Conservation (phyloP, 352 stramenopile species). For the Peronosclerospora sorghi region DNA sequence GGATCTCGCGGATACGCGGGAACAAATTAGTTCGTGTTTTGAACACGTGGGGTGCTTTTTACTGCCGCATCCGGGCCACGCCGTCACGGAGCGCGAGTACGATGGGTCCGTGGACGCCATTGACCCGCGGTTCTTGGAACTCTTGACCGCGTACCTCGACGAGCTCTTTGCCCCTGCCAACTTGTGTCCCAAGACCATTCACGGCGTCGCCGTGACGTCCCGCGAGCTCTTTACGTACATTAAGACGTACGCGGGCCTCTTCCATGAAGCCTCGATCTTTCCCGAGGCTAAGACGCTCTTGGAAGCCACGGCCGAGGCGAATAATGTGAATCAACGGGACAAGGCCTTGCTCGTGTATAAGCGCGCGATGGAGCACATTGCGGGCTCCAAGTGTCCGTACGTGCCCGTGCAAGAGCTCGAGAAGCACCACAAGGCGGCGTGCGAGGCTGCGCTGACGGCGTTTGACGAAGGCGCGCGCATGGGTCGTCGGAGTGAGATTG, state of each 20-base stretch:
- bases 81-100: conserved; percentile 96
- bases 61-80: conserved; percentile 93
- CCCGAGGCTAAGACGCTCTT: conserved; percentile 96
- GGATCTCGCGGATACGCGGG: conserved; percentile 88
- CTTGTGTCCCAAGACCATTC: conserved; percentile 91
- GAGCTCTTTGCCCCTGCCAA: conserved; percentile 87
- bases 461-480: conserved; percentile 95
- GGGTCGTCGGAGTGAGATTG: conserved; percentile 86
- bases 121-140: conserved; percentile 87
- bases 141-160: conserved; percentile 92
- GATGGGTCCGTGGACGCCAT: conserved; percentile 92
- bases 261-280: conserved; percentile 93
- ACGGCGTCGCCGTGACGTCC: conserved; percentile 88
- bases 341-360: conserved; percentile 87
- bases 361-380: conserved; percentile 89
- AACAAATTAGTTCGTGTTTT: conserved; percentile 97
- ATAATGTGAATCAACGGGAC: conserved; percentile 93
- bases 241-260: conserved; percentile 93
- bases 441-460: conserved; percentile 68
- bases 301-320: conserved; percentile 93
- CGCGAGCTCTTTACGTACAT: conserved; percentile 94
- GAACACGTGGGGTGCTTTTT: conserved; percentile 92
- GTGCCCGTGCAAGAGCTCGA: conserved; percentile 84
- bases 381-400: conserved; percentile 78
- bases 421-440: conserved; percentile 77